Conservation (phyloP, 2,329 filamentous ascomycete genomes). For the Trichocomaceae sp. region DNA sequence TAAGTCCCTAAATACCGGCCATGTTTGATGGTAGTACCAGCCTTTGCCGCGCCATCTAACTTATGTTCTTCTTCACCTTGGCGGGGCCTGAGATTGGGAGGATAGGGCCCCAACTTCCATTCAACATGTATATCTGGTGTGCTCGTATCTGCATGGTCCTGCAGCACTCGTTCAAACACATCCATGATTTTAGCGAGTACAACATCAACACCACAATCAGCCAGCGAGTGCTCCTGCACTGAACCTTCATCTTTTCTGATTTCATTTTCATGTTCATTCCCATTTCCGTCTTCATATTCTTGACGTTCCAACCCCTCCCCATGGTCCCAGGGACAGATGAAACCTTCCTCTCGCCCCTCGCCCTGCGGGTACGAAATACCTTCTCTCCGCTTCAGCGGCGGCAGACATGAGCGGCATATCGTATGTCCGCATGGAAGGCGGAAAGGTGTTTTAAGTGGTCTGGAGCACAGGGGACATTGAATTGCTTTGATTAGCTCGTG, state of each 20-base stretch:
- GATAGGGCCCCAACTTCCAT: neutral
- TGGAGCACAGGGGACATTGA: constrained; percentile 70
- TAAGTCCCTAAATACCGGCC: constrained; percentile 62
- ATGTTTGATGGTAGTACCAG: constrained; percentile 40
- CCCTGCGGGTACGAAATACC: constrained; percentile 73
- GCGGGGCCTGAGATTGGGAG: neutral
- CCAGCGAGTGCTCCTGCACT: constrained; percentile 63
- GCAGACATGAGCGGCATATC: constrained; percentile 69
- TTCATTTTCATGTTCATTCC: neutral
- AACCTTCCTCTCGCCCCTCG: constrained; percentile 60
- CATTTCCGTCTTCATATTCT: too few relatives aligned
- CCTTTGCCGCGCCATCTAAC: neutral
- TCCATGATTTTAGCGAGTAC: constrained; percentile 65
- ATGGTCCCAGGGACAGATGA: constrained; percentile 58
- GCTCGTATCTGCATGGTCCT: constrained; percentile 10
- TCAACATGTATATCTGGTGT: neutral
- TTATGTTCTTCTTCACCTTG: neutral
- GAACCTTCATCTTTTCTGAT: constrained; percentile 43
- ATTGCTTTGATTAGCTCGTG: constrained; percentile 63
- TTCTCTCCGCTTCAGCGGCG: constrained; percentile 55
- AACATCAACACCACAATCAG: constrained; percentile 72
- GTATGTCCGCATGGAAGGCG: constrained; percentile 76
- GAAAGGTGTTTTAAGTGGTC: constrained; percentile 60
- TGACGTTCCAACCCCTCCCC: too few relatives aligned
- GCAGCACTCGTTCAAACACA: constrained; percentile 41